Conservation (phyloP, 2,329 filamentous ascomycete genomes). For the Trichoderma pleuroti region DNA sequence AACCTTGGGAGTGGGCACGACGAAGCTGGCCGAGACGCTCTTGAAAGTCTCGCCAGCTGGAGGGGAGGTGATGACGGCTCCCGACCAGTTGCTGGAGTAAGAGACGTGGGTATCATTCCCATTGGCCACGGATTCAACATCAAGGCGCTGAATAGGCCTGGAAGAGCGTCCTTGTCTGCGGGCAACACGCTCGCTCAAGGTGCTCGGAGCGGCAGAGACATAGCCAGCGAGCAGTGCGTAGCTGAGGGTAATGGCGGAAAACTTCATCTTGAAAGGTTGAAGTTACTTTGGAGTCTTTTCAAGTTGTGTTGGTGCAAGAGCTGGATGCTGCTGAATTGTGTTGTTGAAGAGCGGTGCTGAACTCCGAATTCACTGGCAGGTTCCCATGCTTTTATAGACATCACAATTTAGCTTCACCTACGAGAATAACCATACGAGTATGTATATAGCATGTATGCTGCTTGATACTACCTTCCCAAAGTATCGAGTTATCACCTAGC, state of each 20-base stretch:
- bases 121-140: not conserved
- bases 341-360: not conserved
- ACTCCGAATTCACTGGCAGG: not conserved
- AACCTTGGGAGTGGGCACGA: not conserved
- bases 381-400: not conserved
- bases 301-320: not conserved
- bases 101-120: not conserved
- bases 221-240: not conserved
- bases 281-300: not conserved
- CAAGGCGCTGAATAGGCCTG: not conserved
- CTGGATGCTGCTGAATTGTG: not conserved
- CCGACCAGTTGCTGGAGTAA: conserved; percentile 6
- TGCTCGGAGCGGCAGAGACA: not conserved
- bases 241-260: not conserved
- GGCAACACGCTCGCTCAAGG: not conserved
- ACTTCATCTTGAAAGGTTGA: conserved; percentile 1
- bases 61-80: conserved; percentile 1
- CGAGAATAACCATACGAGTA: not conserved
- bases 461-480: not conserved
- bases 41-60: not conserved
- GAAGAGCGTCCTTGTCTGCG: not conserved
- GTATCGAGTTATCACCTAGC: not conserved
- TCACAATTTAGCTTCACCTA: not conserved
- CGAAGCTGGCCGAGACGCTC: not conserved
- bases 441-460: not conserved